phyloP scores from a whole-genome alignment of 2,329 filamentous ascomycete genomes.

The Penicillium sp. region DNA sequence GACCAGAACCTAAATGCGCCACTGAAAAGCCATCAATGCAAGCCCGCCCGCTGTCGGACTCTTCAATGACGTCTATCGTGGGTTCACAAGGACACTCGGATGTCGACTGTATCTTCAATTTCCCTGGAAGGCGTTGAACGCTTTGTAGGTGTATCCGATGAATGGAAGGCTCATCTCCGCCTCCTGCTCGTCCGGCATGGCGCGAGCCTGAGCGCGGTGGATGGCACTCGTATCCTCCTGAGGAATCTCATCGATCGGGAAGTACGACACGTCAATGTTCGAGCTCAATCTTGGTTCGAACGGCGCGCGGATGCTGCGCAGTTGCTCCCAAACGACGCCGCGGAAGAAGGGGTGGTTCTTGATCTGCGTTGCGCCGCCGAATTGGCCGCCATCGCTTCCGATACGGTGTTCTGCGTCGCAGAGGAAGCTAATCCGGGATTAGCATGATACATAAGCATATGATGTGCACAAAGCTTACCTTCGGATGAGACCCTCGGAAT shows the following conservation, averaged over 20 bases:
- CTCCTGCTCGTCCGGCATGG: constrained; percentile 65
- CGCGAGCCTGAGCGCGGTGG: constrained; percentile 71
- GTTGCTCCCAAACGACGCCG: constrained; percentile 85
- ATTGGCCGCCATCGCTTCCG: constrained; percentile 54
- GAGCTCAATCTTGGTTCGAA: constrained; percentile 91
- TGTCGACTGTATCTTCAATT: no score
- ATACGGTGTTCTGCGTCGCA: constrained; percentile 90
- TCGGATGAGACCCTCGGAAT: constrained; percentile 86
- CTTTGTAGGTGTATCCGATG: constrained; percentile 95
- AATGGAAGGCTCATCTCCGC: constrained; percentile 94
- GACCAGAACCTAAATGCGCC: no score
- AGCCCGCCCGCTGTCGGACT: no score
- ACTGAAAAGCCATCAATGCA: no score
- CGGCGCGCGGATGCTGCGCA: constrained; percentile 85
- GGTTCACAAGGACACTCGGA: no score
- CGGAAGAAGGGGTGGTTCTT: constrained; percentile 94
- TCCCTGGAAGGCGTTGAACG: constrained; percentile 69
- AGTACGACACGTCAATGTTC: constrained; percentile 94
- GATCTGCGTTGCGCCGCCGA: constrained; percentile 76
- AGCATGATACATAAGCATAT: constrained; percentile 1
- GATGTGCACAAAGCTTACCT: no score
- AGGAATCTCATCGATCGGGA: constrained; percentile 96
- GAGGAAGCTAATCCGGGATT: constrained; percentile 57
- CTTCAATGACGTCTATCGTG: no score
- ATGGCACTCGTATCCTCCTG: constrained; percentile 87